Evolutionary conservation across 164 flowering plant genomes (phyloP).

Genomic region (Vitis labrusca): DNA sequence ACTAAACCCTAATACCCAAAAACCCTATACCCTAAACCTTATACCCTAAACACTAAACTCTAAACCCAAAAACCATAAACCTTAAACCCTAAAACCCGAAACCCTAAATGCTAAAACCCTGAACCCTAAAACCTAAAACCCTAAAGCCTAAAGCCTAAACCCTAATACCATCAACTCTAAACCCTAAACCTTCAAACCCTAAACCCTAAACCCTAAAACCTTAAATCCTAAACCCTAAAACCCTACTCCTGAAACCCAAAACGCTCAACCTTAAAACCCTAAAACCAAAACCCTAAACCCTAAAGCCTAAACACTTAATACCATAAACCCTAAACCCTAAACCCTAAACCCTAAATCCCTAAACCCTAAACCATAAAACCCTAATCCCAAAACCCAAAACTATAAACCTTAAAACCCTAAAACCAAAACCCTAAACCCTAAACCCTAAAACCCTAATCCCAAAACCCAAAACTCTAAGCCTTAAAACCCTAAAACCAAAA

Average conservation of each 20-base stretch:
- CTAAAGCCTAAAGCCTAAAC: conserved; percentile 2
- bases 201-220: conserved; percentile 3
- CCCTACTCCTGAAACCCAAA: neutral
- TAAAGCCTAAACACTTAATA: neutral
- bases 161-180: neutral
- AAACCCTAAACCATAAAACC: too few relatives aligned
- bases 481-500: neutral
- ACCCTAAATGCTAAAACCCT: conserved; percentile 4
- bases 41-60: too few relatives aligned
- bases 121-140: neutral
- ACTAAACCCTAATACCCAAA: neutral
- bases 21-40: neutral
- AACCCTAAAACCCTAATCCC: neutral
- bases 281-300: neutral
- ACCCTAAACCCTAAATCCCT: neutral
- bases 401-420: too few relatives aligned
- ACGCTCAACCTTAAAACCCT: neutral
- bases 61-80: conserved; percentile 1
- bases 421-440: too few relatives aligned
- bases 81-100: conserved; percentile 4
- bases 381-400: too few relatives aligned
- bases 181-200: neutral
- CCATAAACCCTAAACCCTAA: neutral
- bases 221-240: conserved; percentile 8
- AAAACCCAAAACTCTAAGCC: neutral